Percentiles rank a stretch among this genome's conserved stretches.
Conservation (phyloP, 148 eudicot genomes). For the Cornus kousa region DNA sequence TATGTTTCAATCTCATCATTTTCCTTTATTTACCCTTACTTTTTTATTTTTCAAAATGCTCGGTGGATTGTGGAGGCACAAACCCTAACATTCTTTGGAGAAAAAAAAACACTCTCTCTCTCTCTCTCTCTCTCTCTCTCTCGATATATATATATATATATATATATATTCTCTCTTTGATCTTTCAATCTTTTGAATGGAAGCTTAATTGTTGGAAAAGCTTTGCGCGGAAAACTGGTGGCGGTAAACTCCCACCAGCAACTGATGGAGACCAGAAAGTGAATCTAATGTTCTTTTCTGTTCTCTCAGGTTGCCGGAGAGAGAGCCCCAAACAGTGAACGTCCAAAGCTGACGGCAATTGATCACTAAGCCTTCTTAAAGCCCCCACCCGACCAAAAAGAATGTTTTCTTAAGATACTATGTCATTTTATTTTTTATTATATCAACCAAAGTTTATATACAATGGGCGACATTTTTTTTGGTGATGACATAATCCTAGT, state of each 20-base stretch:
- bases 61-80: too few species aligned
- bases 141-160: background rate
- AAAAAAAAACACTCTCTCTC: too few species aligned
- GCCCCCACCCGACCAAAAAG: slow-evolving; percentile 22
- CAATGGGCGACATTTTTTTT: background rate
- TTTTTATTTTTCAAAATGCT: too few species aligned
- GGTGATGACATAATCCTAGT: background rate
- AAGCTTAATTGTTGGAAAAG: slow-evolving; percentile 60
- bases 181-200: slow-evolving; percentile 16
- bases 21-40: too few species aligned
- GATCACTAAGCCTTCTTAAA: slow-evolving; percentile 42
- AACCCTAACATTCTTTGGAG: too few species aligned
- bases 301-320: background rate
- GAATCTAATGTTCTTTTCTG: slow-evolving; percentile 1
- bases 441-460: background rate
- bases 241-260: slow-evolving; percentile 46
- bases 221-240: slow-evolving; percentile 28
- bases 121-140: too few species aligned
- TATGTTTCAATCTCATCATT: too few species aligned
- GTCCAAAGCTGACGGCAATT: slow-evolving; percentile 26
- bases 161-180: background rate
- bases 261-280: slow-evolving; percentile 51
- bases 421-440: background rate
- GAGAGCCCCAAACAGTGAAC: slow-evolving; percentile 9
- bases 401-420: background rate